Evolutionary conservation across 2,329 filamentous ascomycete species (phyloP).

Genomic region (Scolecobasidium constrictum): DNA sequence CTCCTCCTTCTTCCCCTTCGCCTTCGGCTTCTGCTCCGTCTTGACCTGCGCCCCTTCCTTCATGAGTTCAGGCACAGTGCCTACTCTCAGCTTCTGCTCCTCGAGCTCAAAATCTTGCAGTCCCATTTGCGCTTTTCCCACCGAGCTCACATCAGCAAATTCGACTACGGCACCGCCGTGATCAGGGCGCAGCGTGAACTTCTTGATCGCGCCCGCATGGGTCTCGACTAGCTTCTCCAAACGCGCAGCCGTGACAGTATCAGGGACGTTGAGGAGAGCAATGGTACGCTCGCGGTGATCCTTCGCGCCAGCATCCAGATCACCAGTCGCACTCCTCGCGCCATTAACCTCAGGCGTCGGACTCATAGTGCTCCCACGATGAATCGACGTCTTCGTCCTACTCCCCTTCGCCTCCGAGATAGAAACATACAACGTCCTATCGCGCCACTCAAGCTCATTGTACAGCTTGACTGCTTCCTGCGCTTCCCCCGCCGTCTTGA

Average conservation of each 20-base stretch:
- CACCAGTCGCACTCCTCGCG: conserved; percentile 15
- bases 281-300: conserved; percentile 53
- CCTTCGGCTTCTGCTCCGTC: background rate
- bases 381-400: conserved; percentile 5
- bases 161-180: conserved; percentile 82
- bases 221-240: conserved; percentile 62
- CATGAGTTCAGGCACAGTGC: conserved; percentile 8
- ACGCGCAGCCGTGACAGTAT: conserved; percentile 83
- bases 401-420: conserved; percentile 14
- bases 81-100: conserved; percentile 2
- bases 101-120: conserved; percentile 7
- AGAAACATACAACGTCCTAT: conserved; percentile 23
- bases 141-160: conserved; percentile 35
- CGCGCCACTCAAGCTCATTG: conserved; percentile 22
- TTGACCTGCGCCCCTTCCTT: conserved; percentile 7
- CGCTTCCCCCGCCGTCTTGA: conserved; percentile 34
- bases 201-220: conserved; percentile 57
- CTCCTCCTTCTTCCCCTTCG: conserved; percentile 3
- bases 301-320: conserved; percentile 15
- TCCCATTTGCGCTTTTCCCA: conserved; percentile 5
- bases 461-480: conserved; percentile 18
- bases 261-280: conserved; percentile 74
- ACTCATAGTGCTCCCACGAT: conserved; percentile 1
- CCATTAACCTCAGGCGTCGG: conserved; percentile 19
- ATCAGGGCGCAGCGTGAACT: conserved; percentile 68